These are phyloP conservation scores for Fragilaria crotonensis DNA, from an alignment of 108 stramenopile species.

Conservation along the genomic window DNA sequence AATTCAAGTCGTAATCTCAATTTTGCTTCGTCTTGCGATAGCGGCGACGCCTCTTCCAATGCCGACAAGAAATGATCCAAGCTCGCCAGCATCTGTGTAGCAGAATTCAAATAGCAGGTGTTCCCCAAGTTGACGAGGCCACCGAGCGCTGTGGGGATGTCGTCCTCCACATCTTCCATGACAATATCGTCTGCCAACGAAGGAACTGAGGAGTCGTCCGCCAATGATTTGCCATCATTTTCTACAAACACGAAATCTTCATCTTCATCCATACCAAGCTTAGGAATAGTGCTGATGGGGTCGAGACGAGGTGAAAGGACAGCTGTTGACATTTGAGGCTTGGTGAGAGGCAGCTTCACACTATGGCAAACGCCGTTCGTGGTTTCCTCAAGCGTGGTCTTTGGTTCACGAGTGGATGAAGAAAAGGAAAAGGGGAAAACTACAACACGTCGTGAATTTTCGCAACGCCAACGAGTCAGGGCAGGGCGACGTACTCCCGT, in stretches of 20 bases:
- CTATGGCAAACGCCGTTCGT: too few relatives aligned
- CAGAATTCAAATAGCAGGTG: slow-evolving; percentile 75
- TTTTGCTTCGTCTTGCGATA: background rate
- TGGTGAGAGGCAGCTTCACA: too few relatives aligned
- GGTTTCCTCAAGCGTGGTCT: background rate
- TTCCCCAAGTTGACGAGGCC: slow-evolving; percentile 64
- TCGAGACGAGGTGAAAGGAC: background rate
- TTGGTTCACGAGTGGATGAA: background rate
- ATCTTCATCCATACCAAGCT: background rate
- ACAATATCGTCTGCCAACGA: background rate
- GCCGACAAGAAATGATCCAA: slow-evolving; percentile 7
- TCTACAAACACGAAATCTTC: too few relatives aligned
- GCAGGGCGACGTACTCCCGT: too few relatives aligned
- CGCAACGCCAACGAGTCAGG: too few relatives aligned
- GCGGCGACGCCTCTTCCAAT: background rate
- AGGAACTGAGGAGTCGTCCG: background rate
- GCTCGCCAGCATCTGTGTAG: slow-evolving; percentile 55
- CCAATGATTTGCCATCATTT: background rate
- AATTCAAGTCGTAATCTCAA: background rate
- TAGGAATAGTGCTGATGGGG: background rate
- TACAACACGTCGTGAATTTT: background rate
- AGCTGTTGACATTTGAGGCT: background rate
- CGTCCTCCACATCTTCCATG: background rate
- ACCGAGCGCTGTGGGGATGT: background rate
- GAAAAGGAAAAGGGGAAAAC: background rate